phyloP scores from a whole-genome alignment of 2,329 filamentous ascomycete species.

The Aspergillus intermedius region DNA sequence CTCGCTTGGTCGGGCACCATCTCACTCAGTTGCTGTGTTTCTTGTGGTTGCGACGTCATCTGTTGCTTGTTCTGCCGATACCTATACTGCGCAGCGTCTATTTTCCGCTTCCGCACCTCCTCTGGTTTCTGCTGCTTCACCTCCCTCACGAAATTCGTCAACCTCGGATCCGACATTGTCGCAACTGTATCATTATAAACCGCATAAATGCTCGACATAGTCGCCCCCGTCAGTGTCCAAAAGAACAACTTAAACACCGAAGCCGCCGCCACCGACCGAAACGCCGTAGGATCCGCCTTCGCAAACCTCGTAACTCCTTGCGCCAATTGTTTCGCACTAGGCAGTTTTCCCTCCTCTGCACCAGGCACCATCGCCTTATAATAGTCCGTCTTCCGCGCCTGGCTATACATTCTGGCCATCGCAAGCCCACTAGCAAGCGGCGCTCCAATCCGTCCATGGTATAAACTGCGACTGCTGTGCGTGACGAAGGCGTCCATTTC shows the following conservation, averaged over 20 bases:
- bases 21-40: conserved; percentile 3
- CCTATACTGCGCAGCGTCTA: conserved; percentile 9
- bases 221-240: conserved; percentile 3
- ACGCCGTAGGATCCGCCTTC: conserved; percentile 2
- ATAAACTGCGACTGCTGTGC: conserved; percentile 13
- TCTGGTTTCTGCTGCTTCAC: conserved; percentile 13
- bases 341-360: not conserved
- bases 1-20: conserved; percentile 1
- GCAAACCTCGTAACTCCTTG: conserved; percentile 3
- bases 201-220: conserved; percentile 5
- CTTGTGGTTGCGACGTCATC: conserved; percentile 1
- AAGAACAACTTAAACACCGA: conserved; percentile 12
- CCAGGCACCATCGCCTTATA: conserved; percentile 1
- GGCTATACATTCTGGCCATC: conserved; percentile 7
- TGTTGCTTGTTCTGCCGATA: not conserved
- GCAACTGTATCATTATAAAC: conserved; percentile 8
- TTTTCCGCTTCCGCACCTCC: conserved; percentile 15
- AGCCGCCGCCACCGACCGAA: not conserved
- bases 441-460: conserved; percentile 15
- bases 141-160: conserved; percentile 17
- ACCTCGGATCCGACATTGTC: conserved; percentile 16
- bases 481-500: conserved; percentile 28
- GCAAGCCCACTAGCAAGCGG: conserved; percentile 12
- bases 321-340: conserved; percentile 5
- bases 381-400: conserved; percentile 4